A percentile compares a stretch with the other conserved stretches of the same genome.
These are phyloP conservation scores for Stipa capillata DNA, from an alignment of 176 grass and related monocot species.

Conservation along the genomic window DNA sequence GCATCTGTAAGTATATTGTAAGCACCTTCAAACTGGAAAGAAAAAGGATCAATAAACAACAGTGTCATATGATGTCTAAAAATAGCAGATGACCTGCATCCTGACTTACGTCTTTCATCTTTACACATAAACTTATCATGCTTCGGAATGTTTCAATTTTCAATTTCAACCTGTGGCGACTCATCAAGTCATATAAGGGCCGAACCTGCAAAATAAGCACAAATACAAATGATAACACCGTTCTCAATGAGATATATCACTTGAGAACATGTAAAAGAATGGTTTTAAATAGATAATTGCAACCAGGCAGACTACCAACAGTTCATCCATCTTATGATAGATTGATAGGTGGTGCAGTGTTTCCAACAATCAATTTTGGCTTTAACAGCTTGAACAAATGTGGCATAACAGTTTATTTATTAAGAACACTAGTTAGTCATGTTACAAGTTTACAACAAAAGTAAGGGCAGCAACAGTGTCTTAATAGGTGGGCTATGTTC, in stretches of 20 bases:
- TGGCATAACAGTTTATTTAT: background rate
- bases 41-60: conserved; percentile 27
- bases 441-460: background rate
- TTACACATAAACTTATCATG: conserved; percentile 69
- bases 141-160: conserved; percentile 64
- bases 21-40: conserved; percentile 80
- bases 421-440: conserved; percentile 1
- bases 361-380: background rate
- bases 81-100: conserved; percentile 9
- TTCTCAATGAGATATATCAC: background rate
- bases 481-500: background rate
- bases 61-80: conserved; percentile 15
- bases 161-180: conserved; percentile 57
- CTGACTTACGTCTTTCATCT: conserved; percentile 88
- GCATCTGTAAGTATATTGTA: conserved; percentile 61
- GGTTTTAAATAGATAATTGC: conserved; percentile 1
- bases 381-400: conserved; percentile 3
- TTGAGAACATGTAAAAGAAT: conserved; percentile 24
- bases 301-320: background rate
- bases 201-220: conserved; percentile 50
- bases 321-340: conserved; percentile 11
- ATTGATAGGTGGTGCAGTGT: conserved; percentile 1
- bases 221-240: background rate
- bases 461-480: background rate
- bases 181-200: conserved; percentile 61